phyloP scores from a whole-genome alignment of 805 yeast species.

The Suhomyces faveliae region DNA sequence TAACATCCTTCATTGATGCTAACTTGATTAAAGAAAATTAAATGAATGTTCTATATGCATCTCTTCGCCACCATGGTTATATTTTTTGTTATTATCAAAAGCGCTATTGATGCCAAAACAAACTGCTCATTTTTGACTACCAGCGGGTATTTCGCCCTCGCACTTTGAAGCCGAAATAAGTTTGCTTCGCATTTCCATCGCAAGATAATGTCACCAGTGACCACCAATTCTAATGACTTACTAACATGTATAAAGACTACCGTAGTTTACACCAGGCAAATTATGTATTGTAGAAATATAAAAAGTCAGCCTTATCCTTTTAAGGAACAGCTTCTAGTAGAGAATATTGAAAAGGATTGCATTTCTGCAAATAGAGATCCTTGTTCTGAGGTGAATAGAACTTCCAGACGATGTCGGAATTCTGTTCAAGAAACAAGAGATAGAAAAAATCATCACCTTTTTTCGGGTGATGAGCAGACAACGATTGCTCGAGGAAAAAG shows the following conservation, averaged over 20 bases:
- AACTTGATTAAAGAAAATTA: too few relatives aligned
- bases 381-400: neutral
- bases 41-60: too few relatives aligned
- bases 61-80: too few relatives aligned
- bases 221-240: neutral
- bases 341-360: neutral
- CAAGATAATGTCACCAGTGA: too few relatives aligned
- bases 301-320: neutral
- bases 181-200: too few relatives aligned
- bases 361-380: neutral
- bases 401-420: conserved; percentile 1
- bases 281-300: neutral
- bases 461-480: neutral
- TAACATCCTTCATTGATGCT: too few relatives aligned
- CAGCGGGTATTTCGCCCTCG: too few relatives aligned
- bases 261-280: conserved; percentile 2
- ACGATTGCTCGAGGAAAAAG: neutral
- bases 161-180: too few relatives aligned
- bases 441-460: neutral
- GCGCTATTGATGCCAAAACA: too few relatives aligned
- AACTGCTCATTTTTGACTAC: too few relatives aligned
- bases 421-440: neutral
- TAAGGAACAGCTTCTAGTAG: neutral
- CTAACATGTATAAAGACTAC: neutral
- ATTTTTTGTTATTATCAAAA: too few relatives aligned